Percentiles rank a stretch among this genome's conserved stretches.
Conservation (phyloP, 2,329 filamentous ascomycete species). For the Fusarium sublunatum region DNA sequence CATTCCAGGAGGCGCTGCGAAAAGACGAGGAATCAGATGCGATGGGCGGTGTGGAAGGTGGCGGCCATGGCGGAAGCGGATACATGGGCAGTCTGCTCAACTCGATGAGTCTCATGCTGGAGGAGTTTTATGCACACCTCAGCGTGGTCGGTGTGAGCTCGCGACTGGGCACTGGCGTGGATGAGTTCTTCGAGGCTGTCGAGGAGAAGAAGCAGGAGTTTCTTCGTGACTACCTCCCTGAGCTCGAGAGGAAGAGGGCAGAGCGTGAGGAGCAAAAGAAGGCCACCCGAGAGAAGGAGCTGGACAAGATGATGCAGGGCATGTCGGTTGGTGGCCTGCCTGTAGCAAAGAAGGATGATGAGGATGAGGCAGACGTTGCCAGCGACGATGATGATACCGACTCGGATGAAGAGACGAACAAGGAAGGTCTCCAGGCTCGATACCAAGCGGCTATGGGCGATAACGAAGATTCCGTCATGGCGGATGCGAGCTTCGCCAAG, state of each 20-base stretch:
- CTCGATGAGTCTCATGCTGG: constrained; percentile 96
- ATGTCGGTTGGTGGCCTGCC: constrained; percentile 68
- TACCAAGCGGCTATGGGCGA: constrained; percentile 81
- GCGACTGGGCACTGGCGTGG: constrained; percentile 90
- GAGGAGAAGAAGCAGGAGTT: constrained; percentile 90
- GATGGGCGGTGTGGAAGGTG: constrained; percentile 78
- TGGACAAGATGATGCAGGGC: constrained; percentile 94
- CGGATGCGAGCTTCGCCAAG: constrained; percentile 72
- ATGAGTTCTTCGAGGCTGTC: constrained; percentile 93
- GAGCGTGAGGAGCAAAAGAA: constrained; percentile 82
- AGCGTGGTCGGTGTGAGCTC: constrained; percentile 93
- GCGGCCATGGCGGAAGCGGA: constrained; percentile 79
- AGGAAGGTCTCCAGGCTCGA: constrained; percentile 75
- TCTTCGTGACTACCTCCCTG: constrained; percentile 88
- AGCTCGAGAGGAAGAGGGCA: constrained; percentile 81
- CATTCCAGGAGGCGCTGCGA: constrained; percentile 87
- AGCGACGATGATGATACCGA: constrained; percentile 68
- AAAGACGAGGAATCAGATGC: constrained; percentile 82
- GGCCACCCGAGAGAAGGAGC: constrained; percentile 78
- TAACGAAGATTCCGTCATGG: constrained; percentile 62
- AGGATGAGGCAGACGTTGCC: constrained; percentile 61
- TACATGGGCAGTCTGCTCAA: constrained; percentile 97
- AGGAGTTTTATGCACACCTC: constrained; percentile 96
- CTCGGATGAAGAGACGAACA: constrained; percentile 68
- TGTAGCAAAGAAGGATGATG: constrained; percentile 56